Evolutionary conservation across 1,284 basidiomycete species (phyloP).

Genomic region (Neotropicomus parvogracilis): DNA sequence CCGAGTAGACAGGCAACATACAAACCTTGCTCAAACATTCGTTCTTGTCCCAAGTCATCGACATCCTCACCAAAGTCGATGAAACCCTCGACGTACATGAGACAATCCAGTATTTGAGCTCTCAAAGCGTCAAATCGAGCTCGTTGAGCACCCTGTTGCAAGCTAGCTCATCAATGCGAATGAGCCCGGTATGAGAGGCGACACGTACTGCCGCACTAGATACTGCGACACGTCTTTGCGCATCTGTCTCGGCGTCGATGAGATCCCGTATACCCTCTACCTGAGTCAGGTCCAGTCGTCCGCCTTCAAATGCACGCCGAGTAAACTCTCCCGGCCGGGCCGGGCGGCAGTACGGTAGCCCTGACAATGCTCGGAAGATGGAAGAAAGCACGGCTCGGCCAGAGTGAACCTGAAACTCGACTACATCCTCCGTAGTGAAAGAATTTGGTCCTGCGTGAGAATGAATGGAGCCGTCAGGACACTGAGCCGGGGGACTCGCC

Average conservation of each 20-base stretch:
- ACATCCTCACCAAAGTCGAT: constrained; percentile 92
- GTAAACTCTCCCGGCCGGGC: constrained; percentile 89
- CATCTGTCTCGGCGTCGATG: constrained; percentile 82
- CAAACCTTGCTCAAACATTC: constrained; percentile 64
- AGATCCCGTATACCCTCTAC: constrained; percentile 83
- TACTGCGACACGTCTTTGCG: constrained; percentile 72
- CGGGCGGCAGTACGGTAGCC: constrained; percentile 59
- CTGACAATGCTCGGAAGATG: constrained; percentile 60
- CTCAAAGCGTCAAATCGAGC: constrained; percentile 63
- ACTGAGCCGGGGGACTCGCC: constrained; percentile 40
- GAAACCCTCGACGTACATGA: constrained; percentile 78
- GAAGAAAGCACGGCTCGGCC: constrained; percentile 74
- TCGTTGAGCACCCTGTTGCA: constrained; percentile 53
- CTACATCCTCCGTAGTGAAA: constrained; percentile 78
- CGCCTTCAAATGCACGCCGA: constrained; percentile 72
- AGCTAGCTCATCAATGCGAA: constrained; percentile 1
- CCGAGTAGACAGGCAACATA: neutral
- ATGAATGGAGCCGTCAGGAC: neutral
- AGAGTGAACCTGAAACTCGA: constrained; percentile 89
- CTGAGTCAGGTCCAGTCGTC: constrained; percentile 78
- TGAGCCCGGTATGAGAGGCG: neutral
- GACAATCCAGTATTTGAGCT: constrained; percentile 60
- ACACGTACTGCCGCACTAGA: constrained; percentile 56
- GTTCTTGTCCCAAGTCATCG: constrained; percentile 44
- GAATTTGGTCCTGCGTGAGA: constrained; percentile 57